Base-by-base conservation (phyloP, 2,329 filamentous ascomycete species). In the Xylariaceae sp. region DNA sequence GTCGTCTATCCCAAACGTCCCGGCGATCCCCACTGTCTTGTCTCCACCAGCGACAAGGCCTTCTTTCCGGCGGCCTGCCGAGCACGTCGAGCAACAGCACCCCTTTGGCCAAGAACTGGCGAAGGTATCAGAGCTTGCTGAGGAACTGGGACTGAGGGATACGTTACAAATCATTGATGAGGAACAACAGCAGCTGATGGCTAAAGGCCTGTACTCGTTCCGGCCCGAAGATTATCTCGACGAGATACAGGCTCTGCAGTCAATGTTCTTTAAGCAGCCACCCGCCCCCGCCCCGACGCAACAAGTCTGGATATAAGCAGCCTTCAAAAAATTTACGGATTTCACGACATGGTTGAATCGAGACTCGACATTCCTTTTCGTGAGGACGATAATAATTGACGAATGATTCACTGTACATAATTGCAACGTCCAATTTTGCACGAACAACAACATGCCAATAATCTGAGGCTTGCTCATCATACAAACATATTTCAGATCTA, bases 101-200 rank as follows among this genome's bases (percentile, higher is more conserved):
- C 91, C 91, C 0, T 97, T 97, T 56, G 88, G 88, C 39, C 83
- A 85, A 38, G 93, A 98, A 65, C 72, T 97, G 39, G 89, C 88
- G 42, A 86, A 97, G 65, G 87, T 97, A 18, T 89, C 89, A 39
- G 93, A 97, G 65, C 78, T 96, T 13, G 91, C 85, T 0, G 93
- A 97, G 66, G 90, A 96, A 64, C 91, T 89, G 53, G 81, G 81
- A 32, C 73, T 81, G 22, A 74, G 76, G 48, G 74, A 79, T 29
- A 67, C 74, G 48, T 61, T 77, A 45, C 73, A 75, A n/a, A 71
- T 81, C 34, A 67, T 83, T 30, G 84, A 90, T 34, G 85, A 88
- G 41, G 89, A 94, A 63, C 76, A 87, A 56, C 71, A 78, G 51
- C 78, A 83, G 44, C 78, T 97, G 59, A 64, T 75, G 44, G 72